phyloP scores from a whole-genome alignment of 1,284 basidiomycete genomes.

The Cerrena zonata region DNA sequence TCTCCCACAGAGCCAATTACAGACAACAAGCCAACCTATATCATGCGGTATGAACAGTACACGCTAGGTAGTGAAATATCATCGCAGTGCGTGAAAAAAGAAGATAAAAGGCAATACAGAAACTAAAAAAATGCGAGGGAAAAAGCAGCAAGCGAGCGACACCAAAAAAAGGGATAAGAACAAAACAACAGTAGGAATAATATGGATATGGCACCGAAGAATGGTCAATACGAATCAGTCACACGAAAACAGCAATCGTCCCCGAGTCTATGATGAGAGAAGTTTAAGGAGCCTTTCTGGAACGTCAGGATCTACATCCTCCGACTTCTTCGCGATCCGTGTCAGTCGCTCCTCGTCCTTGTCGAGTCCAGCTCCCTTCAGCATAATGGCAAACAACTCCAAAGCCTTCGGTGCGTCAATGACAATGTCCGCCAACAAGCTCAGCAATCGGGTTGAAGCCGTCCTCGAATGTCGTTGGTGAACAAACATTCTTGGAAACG shows the following conservation, averaged over 20 bases:
- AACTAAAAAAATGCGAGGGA: not conserved
- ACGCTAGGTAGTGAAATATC: conserved; percentile 1
- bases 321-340: conserved; percentile 54
- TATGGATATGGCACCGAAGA: not conserved
- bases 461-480: conserved; percentile 52
- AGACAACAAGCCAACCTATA: conserved; percentile 1
- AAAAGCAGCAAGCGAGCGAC: not conserved
- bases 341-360: conserved; percentile 51
- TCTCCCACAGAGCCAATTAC: not conserved
- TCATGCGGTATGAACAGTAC: conserved; percentile 2
- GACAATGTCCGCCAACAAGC: conserved; percentile 77
- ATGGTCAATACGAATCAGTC: not conserved
- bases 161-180: not conserved
- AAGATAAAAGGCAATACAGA: not conserved
- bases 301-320: conserved; percentile 50
- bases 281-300: conserved; percentile 56
- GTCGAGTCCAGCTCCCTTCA: conserved; percentile 56
- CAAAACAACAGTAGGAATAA: not conserved
- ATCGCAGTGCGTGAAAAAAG: not conserved
- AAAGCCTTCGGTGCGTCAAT: conserved; percentile 88
- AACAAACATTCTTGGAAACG: conserved; percentile 49
- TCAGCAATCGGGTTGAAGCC: conserved; percentile 67
- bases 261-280: conserved; percentile 27
- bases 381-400: conserved; percentile 66
- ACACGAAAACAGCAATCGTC: not conserved